Percentiles rank a stretch among this genome's conserved stretches.
These are phyloP conservation scores for Candolleomyces efflorescens DNA, from an alignment of 768 basidiomycete genomes.

Conservation along the genomic window DNA sequence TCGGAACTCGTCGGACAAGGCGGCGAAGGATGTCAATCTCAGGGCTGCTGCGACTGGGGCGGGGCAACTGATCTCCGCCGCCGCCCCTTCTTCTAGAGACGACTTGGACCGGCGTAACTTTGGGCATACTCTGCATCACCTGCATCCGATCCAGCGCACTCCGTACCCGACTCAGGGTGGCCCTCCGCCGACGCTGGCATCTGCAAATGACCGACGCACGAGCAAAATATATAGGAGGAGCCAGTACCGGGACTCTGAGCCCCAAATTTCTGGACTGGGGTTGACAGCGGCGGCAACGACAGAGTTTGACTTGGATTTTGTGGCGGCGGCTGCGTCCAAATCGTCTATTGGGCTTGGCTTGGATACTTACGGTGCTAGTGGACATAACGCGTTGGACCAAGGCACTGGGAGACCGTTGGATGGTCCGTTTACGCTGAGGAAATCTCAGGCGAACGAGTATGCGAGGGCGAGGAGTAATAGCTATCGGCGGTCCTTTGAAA, in stretches of 20 bases:
- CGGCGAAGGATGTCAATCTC: not conserved
- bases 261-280: not conserved
- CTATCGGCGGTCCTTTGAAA: not conserved
- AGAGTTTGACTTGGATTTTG: not conserved
- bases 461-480: not conserved
- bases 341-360: not conserved
- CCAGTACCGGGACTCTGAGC: not conserved
- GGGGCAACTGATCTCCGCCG: too few relatives aligned
- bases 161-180: slow-evolving; percentile 5
- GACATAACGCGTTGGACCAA: too few relatives aligned
- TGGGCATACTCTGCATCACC: too few relatives aligned
- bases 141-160: not conserved
- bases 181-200: too few relatives aligned
- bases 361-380: too few relatives aligned
- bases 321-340: not conserved
- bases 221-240: too few relatives aligned
- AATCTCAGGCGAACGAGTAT: not conserved
- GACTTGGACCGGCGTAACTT: too few relatives aligned
- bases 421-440: not conserved
- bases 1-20: not conserved
- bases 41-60: too few relatives aligned
- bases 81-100: too few relatives aligned
- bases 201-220: not conserved
- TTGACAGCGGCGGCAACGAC: too few relatives aligned
- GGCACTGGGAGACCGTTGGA: not conserved